These are phyloP conservation scores for Lindgomyces ingoldianus DNA, from an alignment of 495 filamentous ascomycete genomes.

Conservation along the genomic window DNA sequence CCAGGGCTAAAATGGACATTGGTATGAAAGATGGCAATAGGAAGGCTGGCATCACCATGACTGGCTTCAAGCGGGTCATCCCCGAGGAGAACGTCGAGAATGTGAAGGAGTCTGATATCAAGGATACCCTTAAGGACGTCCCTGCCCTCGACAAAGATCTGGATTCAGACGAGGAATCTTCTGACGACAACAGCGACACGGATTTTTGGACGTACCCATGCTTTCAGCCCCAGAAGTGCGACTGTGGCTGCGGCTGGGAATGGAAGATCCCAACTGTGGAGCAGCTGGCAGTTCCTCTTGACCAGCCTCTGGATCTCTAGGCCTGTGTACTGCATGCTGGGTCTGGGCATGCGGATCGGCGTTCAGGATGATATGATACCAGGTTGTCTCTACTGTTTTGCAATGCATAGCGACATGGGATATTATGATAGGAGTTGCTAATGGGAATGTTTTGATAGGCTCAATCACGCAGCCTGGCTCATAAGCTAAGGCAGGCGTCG, in stretches of 20 bases:
- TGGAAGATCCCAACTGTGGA: not conserved
- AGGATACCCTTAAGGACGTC: not conserved
- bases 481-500: not conserved
- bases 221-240: not conserved
- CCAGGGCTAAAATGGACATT: too few species aligned
- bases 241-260: not conserved
- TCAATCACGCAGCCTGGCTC: too few species aligned
- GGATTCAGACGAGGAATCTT: not conserved
- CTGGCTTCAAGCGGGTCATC: not conserved
- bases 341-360: not conserved
- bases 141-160: not conserved
- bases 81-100: not conserved
- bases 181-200: not conserved
- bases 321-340: not conserved
- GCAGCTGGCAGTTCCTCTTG: not conserved
- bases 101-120: not conserved
- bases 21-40: too few species aligned
- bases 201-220: not conserved
- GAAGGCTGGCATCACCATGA: too few species aligned
- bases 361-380: not conserved
- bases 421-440: too few species aligned
- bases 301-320: not conserved
- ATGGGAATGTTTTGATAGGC: too few species aligned
- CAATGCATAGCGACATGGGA: too few species aligned
- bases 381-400: not conserved